Conservation (phyloP, 2,329 filamentous ascomycete genomes). For the Neofusicoccum umdonicola region DNA sequence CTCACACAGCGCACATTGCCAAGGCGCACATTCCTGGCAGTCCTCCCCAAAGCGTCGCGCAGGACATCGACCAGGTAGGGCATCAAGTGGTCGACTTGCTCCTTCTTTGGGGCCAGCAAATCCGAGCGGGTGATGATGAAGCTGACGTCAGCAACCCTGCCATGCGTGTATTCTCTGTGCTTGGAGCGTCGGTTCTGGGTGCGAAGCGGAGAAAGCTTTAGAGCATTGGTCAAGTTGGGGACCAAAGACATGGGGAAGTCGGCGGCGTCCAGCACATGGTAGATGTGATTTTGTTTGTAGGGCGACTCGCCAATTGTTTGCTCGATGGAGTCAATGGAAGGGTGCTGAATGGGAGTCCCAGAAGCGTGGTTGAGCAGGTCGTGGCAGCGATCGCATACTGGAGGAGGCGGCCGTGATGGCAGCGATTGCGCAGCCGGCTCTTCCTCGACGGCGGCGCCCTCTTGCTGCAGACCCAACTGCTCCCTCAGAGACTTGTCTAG, state of each 20-base stretch:
- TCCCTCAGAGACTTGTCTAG: constrained; percentile 22
- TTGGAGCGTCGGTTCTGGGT: constrained; percentile 77
- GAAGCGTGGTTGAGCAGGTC: constrained; percentile 72
- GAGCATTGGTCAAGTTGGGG: constrained; percentile 67
- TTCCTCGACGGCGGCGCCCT: not conserved
- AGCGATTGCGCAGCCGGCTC: not conserved
- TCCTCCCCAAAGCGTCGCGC: constrained; percentile 68
- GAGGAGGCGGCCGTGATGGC: constrained; percentile 29
- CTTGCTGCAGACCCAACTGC: not conserved
- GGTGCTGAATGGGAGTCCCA: constrained; percentile 73
- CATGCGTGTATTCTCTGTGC: constrained; percentile 61
- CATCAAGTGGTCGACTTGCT: constrained; percentile 82
- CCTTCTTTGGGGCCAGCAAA: constrained; percentile 77
- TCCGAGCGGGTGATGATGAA: constrained; percentile 91
- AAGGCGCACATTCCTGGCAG: constrained; percentile 69
- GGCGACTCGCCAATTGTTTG: constrained; percentile 86
- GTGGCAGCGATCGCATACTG: constrained; percentile 86
- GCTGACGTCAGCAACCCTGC: constrained; percentile 73
- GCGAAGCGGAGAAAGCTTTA: constrained; percentile 71
- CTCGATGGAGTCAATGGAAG: constrained; percentile 74
- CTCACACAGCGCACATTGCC: constrained; percentile 88
- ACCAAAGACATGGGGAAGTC: constrained; percentile 95
- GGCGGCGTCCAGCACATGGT: constrained; percentile 90
- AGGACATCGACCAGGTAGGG: constrained; percentile 77
- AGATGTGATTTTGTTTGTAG: constrained; percentile 88